Evolutionary conservation across 2,329 filamentous ascomycete genomes (phyloP), one percentile per base, ranked within the genome.

Genomic region (Beauveria rudraprayagi): DNA sequence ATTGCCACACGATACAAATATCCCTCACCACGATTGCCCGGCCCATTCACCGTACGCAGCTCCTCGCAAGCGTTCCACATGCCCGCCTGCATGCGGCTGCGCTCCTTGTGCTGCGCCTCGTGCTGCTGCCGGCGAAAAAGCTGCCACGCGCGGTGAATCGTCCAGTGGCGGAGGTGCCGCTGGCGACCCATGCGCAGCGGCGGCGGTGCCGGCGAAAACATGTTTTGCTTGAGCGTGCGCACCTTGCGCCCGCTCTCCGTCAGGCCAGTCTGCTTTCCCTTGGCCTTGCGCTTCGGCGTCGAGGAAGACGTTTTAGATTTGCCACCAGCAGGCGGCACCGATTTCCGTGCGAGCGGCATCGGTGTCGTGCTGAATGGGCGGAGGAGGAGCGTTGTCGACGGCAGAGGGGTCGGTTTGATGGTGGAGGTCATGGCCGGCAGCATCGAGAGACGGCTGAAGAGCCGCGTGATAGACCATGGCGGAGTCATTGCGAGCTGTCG

Each of bases 141-240:
- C 69, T 90, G 82, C 91, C 92, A 97, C 24, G 93, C 93, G 68
- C 94, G 92, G 80, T 97, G 92, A 75, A 99, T 97, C 56, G 94
- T 97, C 94, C 94, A 99, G 81, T 99, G 94, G 52, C 94, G 90
- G 65, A 99, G 86, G 75, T 86, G 84, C 61, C 94, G 87, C 75
- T 89, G 89, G 68, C 93, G 91, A 46, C 86, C 91, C 83, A 97
- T 92, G 69, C 91, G 89, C 66, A 99, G 84, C 1, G 94, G 92
- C 0, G 83, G 77, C 5, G 82, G 82, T 1, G 79, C 77, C n/a
- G 71, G 72, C 34, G 78, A 78, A 66, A 80, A 79, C 72, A 80
- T 78, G 64, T 80, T 78, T 56, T 74, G 69, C 62, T 75, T 76
- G 62, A 82, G 73, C 62, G 76, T 77, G 55, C 70, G 65, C 67